Percentiles rank a stretch among this genome's conserved stretches.
These are phyloP conservation scores for Prototheca stagnorum DNA, from an alignment of 163 green algal genomes.

Conservation along the genomic window DNA sequence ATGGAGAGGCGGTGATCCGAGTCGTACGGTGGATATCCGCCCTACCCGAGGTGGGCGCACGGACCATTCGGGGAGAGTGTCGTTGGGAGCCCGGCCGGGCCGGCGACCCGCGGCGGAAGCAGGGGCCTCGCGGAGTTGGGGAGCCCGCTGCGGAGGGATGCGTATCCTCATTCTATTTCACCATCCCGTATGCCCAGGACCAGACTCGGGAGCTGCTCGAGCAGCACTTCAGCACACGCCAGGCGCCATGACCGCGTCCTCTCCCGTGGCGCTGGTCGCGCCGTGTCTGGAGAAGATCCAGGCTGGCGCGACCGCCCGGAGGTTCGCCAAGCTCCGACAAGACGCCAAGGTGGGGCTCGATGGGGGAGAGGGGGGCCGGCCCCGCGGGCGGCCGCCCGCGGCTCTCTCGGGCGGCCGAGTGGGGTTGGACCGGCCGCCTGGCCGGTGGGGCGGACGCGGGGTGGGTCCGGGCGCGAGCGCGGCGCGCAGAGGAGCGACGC, in stretches of 20 bases:
- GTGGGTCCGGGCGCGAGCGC: no score
- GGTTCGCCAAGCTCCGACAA: slow-evolving; percentile 30
- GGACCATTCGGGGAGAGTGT: background rate
- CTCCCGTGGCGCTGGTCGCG: slow-evolving; percentile 18
- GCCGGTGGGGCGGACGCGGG: no score
- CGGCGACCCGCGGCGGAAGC: no score
- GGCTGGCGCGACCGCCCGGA: slow-evolving; percentile 23
- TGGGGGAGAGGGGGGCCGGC: background rate
- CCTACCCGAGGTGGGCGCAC: slow-evolving; percentile 8
- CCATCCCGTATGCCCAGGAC: slow-evolving; percentile 4
- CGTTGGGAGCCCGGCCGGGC: background rate
- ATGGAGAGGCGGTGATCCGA: slow-evolving; percentile 13
- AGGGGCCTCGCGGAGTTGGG: no score
- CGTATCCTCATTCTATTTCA: background rate
- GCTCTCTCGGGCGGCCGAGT: no score
- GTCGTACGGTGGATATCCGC: slow-evolving; percentile 12
- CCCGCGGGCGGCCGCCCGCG: no score
- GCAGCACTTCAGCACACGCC: slow-evolving; percentile 4
- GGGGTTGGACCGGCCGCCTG: no score
- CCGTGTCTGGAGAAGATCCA: slow-evolving; percentile 36
- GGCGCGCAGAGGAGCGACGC: no score
- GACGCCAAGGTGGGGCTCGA: slow-evolving; percentile 24
- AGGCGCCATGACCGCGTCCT: slow-evolving; percentile 2
- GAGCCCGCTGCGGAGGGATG: background rate
- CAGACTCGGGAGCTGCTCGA: slow-evolving; percentile 7